A percentile compares a stretch with the other conserved stretches of the same genome.
Evolutionary conservation across 192 early-diverging fungal genomes (phyloP).

Genomic region (Coemansia biformis): DNA sequence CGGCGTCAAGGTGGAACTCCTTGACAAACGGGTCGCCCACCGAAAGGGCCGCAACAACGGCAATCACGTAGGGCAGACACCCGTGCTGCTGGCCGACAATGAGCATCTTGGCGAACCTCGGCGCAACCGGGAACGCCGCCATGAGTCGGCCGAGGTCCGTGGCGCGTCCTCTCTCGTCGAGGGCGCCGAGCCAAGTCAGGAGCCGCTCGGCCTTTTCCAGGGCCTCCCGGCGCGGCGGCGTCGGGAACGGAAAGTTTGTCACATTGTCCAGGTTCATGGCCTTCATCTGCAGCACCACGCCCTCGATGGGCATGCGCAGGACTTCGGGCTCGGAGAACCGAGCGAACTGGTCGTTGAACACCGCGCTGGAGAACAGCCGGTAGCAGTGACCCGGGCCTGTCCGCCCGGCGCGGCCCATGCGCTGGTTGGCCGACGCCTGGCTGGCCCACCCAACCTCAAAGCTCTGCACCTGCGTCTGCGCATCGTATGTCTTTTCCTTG

Average conservation of each 20-base stretch:
- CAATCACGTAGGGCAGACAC: conserved; percentile 82
- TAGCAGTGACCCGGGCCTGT: conserved; percentile 97
- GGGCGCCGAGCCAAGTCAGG: conserved; percentile 70
- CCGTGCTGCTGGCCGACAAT: conserved; percentile 81
- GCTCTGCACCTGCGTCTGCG: conserved; percentile 81
- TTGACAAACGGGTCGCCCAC: conserved; percentile 91
- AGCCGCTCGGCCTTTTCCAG: conserved; percentile 76
- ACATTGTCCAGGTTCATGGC: conserved; percentile 94
- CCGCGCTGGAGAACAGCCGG: conserved; percentile 85
- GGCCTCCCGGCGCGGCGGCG: conserved; percentile 72
- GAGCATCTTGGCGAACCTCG: conserved; percentile 77
- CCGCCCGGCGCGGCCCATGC: conserved; percentile 95
- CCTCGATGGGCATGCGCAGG: conserved; percentile 89
- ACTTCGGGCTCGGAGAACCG: conserved; percentile 88
- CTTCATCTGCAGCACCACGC: conserved; percentile 97
- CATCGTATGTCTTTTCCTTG: conserved; percentile 83
- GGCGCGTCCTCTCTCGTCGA: conserved; percentile 61
- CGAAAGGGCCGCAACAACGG: conserved; percentile 84
- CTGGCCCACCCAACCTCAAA: conserved; percentile 92
- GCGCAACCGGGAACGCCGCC: conserved; percentile 86
- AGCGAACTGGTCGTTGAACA: conserved; percentile 85
- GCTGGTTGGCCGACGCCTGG: conserved; percentile 88
- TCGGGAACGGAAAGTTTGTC: conserved; percentile 95
- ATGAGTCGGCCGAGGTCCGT: conserved; percentile 83
- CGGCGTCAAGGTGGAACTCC: conserved; percentile 60